Percentiles rank a stretch among this genome's conserved stretches.
Evolutionary conservation across 805 yeast species (phyloP).

Genomic region (Candida ulmi): DNA sequence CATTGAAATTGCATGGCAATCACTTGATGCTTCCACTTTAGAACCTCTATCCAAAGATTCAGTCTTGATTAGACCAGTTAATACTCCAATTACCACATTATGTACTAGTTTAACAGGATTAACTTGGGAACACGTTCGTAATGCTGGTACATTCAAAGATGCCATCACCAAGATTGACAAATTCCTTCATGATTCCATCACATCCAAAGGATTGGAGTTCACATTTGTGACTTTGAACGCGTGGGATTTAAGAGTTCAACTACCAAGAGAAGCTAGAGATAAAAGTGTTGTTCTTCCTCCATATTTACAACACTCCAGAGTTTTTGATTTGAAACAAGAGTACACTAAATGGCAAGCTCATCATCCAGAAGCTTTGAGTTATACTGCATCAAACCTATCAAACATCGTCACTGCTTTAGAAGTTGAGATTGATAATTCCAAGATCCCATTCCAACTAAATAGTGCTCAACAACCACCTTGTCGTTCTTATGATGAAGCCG

Average conservation of each 20-base stretch:
- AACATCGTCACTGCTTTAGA: slow-evolving; percentile 25
- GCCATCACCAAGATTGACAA: slow-evolving; percentile 53
- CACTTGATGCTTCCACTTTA: slow-evolving; percentile 50
- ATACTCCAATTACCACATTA: slow-evolving; percentile 58
- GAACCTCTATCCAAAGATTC: slow-evolving; percentile 37
- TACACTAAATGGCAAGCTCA: slow-evolving; percentile 65
- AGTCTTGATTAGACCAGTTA: slow-evolving; percentile 51
- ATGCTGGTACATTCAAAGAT: slow-evolving; percentile 55
- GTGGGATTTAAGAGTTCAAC: slow-evolving; percentile 69
- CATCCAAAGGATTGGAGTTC: slow-evolving; percentile 43
- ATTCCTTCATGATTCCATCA: slow-evolving; percentile 39
- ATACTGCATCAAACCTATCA: slow-evolving; percentile 23
- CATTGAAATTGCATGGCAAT: slow-evolving; percentile 62
- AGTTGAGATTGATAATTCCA: slow-evolving; percentile 17
- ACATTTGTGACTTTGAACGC: slow-evolving; percentile 62
- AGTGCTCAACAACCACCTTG: slow-evolving; percentile 23
- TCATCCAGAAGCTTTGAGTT: slow-evolving; percentile 42
- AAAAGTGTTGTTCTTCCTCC: slow-evolving; percentile 65
- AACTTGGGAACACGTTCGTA: slow-evolving; percentile 56
- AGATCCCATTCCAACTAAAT: slow-evolving; percentile 14
- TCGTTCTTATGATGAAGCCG: slow-evolving; percentile 42
- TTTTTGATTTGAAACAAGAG: slow-evolving; percentile 74
- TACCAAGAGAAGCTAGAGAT: slow-evolving; percentile 79
- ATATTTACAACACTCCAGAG: slow-evolving; percentile 67
- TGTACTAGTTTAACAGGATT: slow-evolving; percentile 48